Evolutionary conservation across 2,329 filamentous ascomycete genomes (phyloP).

Genomic region (Pseudogymnoascus sp.): DNA sequence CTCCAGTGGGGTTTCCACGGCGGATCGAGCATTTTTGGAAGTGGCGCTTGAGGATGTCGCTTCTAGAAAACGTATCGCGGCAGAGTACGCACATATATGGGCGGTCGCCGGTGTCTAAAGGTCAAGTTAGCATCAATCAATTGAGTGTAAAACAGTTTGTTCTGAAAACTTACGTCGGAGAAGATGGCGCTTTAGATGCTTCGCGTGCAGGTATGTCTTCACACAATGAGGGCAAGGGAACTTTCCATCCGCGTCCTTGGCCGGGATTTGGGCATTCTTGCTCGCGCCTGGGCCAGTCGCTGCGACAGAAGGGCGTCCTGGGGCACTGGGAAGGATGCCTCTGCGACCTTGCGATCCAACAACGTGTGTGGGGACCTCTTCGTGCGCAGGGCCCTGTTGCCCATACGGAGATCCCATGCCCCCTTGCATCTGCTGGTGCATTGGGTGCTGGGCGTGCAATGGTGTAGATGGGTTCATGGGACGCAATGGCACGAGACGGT

Average conservation of each 20-base stretch:
- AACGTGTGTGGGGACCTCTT: slow-evolving; percentile 73
- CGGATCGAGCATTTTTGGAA: slow-evolving; percentile 98
- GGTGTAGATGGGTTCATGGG: slow-evolving; percentile 60
- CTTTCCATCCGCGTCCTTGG: slow-evolving; percentile 95
- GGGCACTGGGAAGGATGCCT: slow-evolving; percentile 84
- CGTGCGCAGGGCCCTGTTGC: slow-evolving; percentile 47
- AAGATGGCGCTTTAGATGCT: slow-evolving; percentile 94
- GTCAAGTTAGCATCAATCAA: slow-evolving; percentile 20
- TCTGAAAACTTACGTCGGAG: slow-evolving; percentile 70
- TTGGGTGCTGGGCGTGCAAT: slow-evolving; percentile 30
- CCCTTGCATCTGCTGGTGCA: slow-evolving; percentile 33
- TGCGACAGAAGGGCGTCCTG: slow-evolving; percentile 72
- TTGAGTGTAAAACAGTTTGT: not conserved
- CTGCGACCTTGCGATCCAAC: slow-evolving; percentile 90
- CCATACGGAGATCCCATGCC: slow-evolving; percentile 53
- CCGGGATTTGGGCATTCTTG: slow-evolving; percentile 77
- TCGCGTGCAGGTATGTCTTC: slow-evolving; percentile 94
- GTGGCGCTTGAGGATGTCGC: slow-evolving; percentile 96
- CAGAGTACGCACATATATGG: slow-evolving; percentile 98
- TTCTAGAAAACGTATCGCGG: slow-evolving; percentile 94
- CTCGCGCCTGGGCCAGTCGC: slow-evolving; percentile 57
- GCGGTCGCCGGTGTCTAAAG: slow-evolving; percentile 84
- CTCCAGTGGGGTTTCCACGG: slow-evolving; percentile 89
- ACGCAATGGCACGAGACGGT: slow-evolving; percentile 49
- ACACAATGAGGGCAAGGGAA: slow-evolving; percentile 97